Conservation (phyloP, 148 eudicot species). For the Chenopodium album region DNA sequence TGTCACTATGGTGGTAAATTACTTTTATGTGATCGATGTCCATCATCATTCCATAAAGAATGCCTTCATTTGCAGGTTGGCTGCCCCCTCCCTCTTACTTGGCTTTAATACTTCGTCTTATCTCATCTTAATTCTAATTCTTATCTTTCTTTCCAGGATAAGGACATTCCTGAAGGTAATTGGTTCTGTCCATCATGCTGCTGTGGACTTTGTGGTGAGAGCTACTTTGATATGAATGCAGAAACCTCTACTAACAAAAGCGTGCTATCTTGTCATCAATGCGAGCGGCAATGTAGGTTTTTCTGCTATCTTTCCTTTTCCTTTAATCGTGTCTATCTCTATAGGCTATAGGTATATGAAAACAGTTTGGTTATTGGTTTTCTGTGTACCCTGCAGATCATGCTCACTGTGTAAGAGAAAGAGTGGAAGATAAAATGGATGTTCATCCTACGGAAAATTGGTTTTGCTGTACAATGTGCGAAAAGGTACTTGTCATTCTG, state of each 20-base stretch:
- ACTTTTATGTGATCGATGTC: slow-evolving; percentile 82
- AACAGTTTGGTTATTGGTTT: background rate
- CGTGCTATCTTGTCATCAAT: slow-evolving; percentile 62
- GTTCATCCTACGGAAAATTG: slow-evolving; percentile 41
- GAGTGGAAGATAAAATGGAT: slow-evolving; percentile 28
- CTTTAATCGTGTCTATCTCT: background rate
- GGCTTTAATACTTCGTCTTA: background rate
- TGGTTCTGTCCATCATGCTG: slow-evolving; percentile 97
- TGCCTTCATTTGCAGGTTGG: slow-evolving; percentile 80
- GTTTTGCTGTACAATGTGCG: slow-evolving; percentile 74
- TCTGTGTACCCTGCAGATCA: slow-evolving; percentile 55
- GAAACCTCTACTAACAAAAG: slow-evolving; percentile 33
- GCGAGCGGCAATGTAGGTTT: slow-evolving; percentile 77
- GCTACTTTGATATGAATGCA: slow-evolving; percentile 31
- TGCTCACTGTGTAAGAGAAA: slow-evolving; percentile 53
- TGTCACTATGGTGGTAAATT: slow-evolving; percentile 83
- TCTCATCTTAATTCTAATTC: slow-evolving; percentile 16
- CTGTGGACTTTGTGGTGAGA: slow-evolving; percentile 67
- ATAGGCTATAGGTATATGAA: background rate
- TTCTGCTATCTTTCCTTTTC: background rate
- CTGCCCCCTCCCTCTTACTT: slow-evolving; percentile 6
- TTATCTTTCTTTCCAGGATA: slow-evolving; percentile 38
- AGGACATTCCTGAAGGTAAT: slow-evolving; percentile 88
- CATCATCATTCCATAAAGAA: slow-evolving; percentile 72
- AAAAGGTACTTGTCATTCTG: slow-evolving; percentile 52